Evolutionary conservation across 495 filamentous ascomycete species (phyloP), one percentile per base, ranked within the genome.

Genomic region (Penicillium ucsense): DNA sequence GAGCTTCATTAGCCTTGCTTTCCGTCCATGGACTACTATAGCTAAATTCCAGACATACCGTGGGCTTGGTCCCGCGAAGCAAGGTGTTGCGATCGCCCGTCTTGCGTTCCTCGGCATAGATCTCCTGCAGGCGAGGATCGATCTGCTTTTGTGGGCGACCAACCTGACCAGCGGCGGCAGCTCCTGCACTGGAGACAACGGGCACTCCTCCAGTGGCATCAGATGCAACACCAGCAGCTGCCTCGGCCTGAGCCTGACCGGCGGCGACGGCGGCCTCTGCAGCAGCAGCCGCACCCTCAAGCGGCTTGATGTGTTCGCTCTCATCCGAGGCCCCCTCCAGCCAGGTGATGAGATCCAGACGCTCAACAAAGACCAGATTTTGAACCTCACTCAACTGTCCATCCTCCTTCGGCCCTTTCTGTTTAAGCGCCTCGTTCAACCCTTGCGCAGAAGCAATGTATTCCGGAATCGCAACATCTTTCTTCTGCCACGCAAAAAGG

Each of bases 401-500:
- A 11, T 74, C 79, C 3, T 75, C 73, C 12, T 65, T 66, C 7
- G 71, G 67, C 20, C 72, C 75, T 43, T 76, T 74, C 45, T 72
- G 70, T 31, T 76, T 74, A 31, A 96, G 76, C 53, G 88, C 81
- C 35, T 89, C 85, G 51, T 91, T 95, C 34, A 97, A 74, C 50
- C 80, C 72, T 60, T 86, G 79, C 20, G 86, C 86, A 5, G 83
- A 81, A 39, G 83, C 78, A 64, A 96, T 90, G 73, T 97, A 97
- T 48, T 89, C 88, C 6, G 84, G 82, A 59, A 94, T 88, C 35
- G 83, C 77, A 48, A 81, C 78, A 71, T 96, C 89, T 62, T 87
- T 87, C 63, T 95, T 91, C 61, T 84, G 75, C 85, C 87, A 99
- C 43, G 88, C 86, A 51, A 96, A 94, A 68, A 88, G 95, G 69